These are phyloP conservation scores for Lachancea thermotolerans DNA, from an alignment of 805 yeast genomes.

Conservation along the genomic window DNA sequence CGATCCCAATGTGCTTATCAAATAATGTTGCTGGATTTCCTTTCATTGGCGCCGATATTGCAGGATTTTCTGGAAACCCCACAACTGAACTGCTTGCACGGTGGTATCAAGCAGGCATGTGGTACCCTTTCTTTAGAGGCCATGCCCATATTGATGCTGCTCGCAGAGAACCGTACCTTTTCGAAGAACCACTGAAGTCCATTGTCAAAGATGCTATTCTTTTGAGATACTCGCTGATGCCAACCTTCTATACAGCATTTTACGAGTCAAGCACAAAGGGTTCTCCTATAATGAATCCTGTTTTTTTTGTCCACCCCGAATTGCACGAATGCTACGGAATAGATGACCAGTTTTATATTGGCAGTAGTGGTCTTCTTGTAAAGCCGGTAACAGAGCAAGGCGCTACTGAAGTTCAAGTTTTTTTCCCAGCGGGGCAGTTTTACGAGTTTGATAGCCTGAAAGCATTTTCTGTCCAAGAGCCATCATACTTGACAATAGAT, in stretches of 20 bases:
- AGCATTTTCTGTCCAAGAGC: slow-evolving; percentile 12
- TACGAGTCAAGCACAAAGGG: slow-evolving; percentile 55
- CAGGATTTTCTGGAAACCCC: slow-evolving; percentile 94
- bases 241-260: slow-evolving; percentile 76
- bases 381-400: slow-evolving; percentile 70
- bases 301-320: slow-evolving; percentile 50
- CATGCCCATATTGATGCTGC: slow-evolving; percentile 94
- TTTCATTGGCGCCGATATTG: slow-evolving; percentile 93
- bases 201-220: slow-evolving; percentile 63
- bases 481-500: slow-evolving; percentile 27
- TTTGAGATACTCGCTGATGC: slow-evolving; percentile 69
- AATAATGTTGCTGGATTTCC: slow-evolving; percentile 81
- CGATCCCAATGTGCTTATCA: slow-evolving; percentile 84
- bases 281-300: slow-evolving; percentile 62
- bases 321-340: slow-evolving; percentile 41
- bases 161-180: slow-evolving; percentile 88
- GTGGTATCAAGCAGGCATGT: slow-evolving; percentile 95
- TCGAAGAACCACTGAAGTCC: slow-evolving; percentile 65
- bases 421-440: slow-evolving; percentile 44
- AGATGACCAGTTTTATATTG: slow-evolving; percentile 81
- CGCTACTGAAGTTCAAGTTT: slow-evolving; percentile 31
- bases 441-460: slow-evolving; percentile 44
- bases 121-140: slow-evolving; percentile 94
- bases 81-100: slow-evolving; percentile 69
- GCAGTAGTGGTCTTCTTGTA: slow-evolving; percentile 61